Evolutionary conservation across 805 yeast species (phyloP).

Genomic region (Wickerhamomyces chaumierensis): DNA sequence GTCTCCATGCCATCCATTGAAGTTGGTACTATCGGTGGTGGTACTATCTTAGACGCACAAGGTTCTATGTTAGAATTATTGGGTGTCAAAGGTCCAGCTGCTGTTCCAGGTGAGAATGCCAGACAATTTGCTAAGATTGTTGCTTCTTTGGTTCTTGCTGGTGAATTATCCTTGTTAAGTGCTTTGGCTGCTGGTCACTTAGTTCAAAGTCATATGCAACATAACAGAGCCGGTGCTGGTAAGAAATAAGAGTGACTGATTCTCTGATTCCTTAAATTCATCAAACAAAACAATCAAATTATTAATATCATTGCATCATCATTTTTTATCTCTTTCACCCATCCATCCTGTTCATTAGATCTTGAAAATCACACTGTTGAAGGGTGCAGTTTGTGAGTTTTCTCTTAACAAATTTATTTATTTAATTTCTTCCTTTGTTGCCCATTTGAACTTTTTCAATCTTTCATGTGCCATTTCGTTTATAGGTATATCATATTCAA

Average conservation of each 20-base stretch:
- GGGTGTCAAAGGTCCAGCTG: constrained; percentile 93
- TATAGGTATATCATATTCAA: too few species aligned
- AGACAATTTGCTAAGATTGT: constrained; percentile 85
- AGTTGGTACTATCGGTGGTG: constrained; percentile 99
- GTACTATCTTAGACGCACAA: constrained; percentile 95
- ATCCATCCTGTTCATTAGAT: too few species aligned
- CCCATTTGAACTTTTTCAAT: too few species aligned
- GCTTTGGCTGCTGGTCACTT: constrained; percentile 98
- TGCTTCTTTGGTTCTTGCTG: constrained; percentile 92
- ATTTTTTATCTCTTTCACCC: too few species aligned
- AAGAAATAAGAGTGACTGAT: constrained; percentile 11
- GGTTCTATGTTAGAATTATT: constrained; percentile 89
- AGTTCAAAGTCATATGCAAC: constrained; percentile 95
- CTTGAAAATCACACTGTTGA: too few species aligned
- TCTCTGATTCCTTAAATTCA: too few species aligned
- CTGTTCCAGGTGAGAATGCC: constrained; percentile 89
- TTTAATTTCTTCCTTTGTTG: too few species aligned
- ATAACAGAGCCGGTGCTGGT: constrained; percentile 47
- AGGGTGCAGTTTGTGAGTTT: too few species aligned
- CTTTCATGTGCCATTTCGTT: too few species aligned
- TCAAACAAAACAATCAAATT: too few species aligned
- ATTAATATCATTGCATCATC: too few species aligned
- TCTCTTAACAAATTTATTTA: too few species aligned
- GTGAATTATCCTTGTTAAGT: constrained; percentile 86
- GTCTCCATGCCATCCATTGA: constrained; percentile 99